These are phyloP conservation scores for Pontederia paniculata DNA, from an alignment of 176 grass and related monocot genomes.

Conservation along the genomic window DNA sequence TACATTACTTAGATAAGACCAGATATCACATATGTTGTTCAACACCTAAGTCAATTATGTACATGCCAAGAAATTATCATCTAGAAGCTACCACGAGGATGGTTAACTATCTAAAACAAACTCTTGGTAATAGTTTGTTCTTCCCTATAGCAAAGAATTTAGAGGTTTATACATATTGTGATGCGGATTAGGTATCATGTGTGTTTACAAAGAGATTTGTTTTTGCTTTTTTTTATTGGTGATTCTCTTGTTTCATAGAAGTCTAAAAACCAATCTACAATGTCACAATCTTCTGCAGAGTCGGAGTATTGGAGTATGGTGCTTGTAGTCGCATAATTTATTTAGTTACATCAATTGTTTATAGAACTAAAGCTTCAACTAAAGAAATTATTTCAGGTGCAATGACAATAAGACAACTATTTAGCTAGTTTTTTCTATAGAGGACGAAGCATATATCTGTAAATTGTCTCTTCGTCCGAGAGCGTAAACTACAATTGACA, in stretches of 20 bases:
- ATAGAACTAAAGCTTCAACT: background rate
- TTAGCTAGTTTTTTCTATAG: background rate
- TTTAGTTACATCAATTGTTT: background rate
- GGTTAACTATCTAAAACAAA: background rate
- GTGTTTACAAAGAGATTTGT: too few species aligned
- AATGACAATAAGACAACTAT: background rate
- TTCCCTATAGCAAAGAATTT: background rate
- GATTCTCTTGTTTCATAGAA: background rate
- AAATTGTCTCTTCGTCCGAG: background rate
- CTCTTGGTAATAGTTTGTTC: background rate
- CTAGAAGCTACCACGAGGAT: background rate
- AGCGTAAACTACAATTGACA: background rate
- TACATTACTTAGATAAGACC: background rate
- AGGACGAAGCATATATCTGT: background rate
- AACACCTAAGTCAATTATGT: background rate
- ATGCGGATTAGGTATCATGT: background rate
- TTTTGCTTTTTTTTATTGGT: too few species aligned
- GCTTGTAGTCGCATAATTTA: background rate
- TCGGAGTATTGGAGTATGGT: background rate
- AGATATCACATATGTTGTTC: background rate
- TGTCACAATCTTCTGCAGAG: background rate
- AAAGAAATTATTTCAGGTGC: too few species aligned
- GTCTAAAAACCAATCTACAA: background rate
- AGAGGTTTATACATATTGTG: background rate
- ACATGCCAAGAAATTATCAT: background rate